A percentile compares a stretch with the other conserved stretches of the same genome.
Evolutionary conservation across 1,139 yeast species (phyloP).

Genomic region (Geotrichum klebahnii): DNA sequence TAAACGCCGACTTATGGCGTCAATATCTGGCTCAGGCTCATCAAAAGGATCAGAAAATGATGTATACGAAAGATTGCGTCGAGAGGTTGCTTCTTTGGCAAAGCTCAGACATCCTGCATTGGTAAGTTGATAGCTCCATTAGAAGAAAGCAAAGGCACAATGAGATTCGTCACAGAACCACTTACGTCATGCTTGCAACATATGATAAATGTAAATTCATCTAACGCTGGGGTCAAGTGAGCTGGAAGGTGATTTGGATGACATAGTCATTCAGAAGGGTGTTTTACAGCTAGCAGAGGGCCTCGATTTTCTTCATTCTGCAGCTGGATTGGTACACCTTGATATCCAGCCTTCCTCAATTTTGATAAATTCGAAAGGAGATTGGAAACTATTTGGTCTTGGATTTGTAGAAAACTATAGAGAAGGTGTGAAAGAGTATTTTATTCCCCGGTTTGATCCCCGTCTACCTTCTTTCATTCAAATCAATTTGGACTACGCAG

Average conservation of each 20-base stretch:
- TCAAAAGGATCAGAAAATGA: slow-evolving; percentile 34
- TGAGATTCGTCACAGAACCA: slow-evolving; percentile 81
- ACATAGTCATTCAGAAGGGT: slow-evolving; percentile 78
- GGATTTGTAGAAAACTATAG: slow-evolving; percentile 47
- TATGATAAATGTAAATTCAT: slow-evolving; percentile 36
- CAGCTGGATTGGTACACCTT: slow-evolving; percentile 70
- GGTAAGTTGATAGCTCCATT: slow-evolving; percentile 75
- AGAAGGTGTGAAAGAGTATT: slow-evolving; percentile 46
- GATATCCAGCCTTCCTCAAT: slow-evolving; percentile 77
- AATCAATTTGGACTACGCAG: slow-evolving; percentile 65
- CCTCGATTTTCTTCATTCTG: slow-evolving; percentile 72
- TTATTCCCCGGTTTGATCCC: slow-evolving; percentile 63
- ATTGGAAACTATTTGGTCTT: slow-evolving; percentile 87
- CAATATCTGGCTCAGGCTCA: slow-evolving; percentile 51
- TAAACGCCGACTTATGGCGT: slow-evolving; percentile 66
- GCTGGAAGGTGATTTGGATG: slow-evolving; percentile 48
- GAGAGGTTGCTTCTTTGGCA: slow-evolving; percentile 66
- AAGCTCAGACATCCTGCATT: slow-evolving; percentile 86
- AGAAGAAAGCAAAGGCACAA: slow-evolving; percentile 76
- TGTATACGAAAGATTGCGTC: slow-evolving; percentile 48
- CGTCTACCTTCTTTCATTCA: slow-evolving; percentile 70
- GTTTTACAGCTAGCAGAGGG: slow-evolving; percentile 74
- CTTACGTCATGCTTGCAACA: slow-evolving; percentile 58
- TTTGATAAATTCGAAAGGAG: slow-evolving; percentile 76
- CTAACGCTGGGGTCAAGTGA: slow-evolving; percentile 24